Base-by-base conservation (phyloP, 176 grass and related monocot species). In the Eragrostis curvula region DNA sequence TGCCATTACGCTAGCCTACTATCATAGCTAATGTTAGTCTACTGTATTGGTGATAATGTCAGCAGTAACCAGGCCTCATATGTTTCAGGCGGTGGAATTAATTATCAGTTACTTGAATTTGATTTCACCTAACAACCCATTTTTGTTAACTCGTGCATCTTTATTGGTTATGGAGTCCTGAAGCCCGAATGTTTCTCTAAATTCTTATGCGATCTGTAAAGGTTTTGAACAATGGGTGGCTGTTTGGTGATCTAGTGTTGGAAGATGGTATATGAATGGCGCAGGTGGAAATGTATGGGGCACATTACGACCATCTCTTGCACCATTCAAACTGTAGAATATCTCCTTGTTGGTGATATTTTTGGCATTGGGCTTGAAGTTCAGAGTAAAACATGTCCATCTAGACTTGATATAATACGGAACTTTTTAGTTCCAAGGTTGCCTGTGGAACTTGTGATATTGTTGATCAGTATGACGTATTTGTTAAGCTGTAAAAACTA, bases 301-400 rank as follows among this genome's bases (percentile, higher is more conserved):
- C 68, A 32, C 58, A 32, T 79, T 79, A 30, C 16, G 12, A 44
- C 12, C 62, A 76, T 59, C 82, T 39, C 27, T 47, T 17, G 25
- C 44, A 45, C 81, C 42, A 24, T 45, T 68, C 75, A 66, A 68
- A 84, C 51, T 60, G 9, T 49, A 69, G 51, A 68, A 9, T 84
- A 77, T 8, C 63, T 56, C 64, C 41, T 83, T 51, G 21, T 36
- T 36, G 32, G 32, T 36, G 32, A 36, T 36, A 36, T 4, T 36
- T 36, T 36, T 36, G 32, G 2, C 32, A 36, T 36, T 36, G 32
- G 32, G 32, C 74, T 55, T 79, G 30, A 79, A 63, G 30, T 70
- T 63, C 55, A 68, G 21, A 36, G 20, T 81, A 67, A 64, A 79
- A 74, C 39, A 30, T 21, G 28, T 55, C 25, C 12, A 16, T 66